A percentile compares a stretch with the other conserved stretches of the same genome.
These are phyloP conservation scores for Naganishia kalamii DNA, from an alignment of 768 basidiomycete genomes.

Conservation along the genomic window DNA sequence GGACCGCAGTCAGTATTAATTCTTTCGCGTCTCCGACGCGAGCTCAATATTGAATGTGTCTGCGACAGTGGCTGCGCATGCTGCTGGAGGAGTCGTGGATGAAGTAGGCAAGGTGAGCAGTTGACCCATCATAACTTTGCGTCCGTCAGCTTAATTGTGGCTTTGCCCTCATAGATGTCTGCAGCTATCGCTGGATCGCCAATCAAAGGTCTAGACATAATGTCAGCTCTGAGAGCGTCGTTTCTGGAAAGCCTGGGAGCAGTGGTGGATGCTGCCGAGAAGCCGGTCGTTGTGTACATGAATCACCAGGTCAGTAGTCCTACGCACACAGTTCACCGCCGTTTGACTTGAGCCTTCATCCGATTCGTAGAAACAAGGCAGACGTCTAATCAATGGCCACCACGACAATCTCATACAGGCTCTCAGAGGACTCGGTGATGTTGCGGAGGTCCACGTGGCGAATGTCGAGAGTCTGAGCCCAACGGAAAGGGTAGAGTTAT, in stretches of 20 bases:
- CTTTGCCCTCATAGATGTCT: background rate
- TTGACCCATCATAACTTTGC: background rate
- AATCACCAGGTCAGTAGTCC: conserved; percentile 35
- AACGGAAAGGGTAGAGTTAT: conserved; percentile 33
- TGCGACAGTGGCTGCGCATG: conserved; percentile 33
- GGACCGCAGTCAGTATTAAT: conserved; percentile 35
- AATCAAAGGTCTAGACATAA: background rate
- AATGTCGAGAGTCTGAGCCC: conserved; percentile 33
- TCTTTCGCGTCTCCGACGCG: background rate
- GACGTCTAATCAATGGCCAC: conserved; percentile 27
- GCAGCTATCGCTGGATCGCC: background rate
- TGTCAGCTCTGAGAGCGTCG: background rate
- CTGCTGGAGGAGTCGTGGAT: conserved; percentile 31
- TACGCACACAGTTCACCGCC: too few relatives aligned
- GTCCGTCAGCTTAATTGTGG: background rate
- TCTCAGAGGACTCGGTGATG: conserved; percentile 33
- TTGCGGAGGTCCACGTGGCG: conserved; percentile 42
- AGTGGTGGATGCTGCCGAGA: conserved; percentile 13
- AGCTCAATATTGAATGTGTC: background rate
- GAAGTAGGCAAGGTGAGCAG: conserved; percentile 39
- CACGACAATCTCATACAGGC: conserved; percentile 34
- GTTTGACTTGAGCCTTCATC: too few relatives aligned
- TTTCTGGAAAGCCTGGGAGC: background rate
- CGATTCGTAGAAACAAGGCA: conserved; percentile 30
- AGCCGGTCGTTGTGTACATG: conserved; percentile 42